Percentiles rank a stretch among this genome's conserved stretches.
phyloP scores from a whole-genome alignment of 2,329 filamentous ascomycete genomes.

The Cercospora canescens region DNA sequence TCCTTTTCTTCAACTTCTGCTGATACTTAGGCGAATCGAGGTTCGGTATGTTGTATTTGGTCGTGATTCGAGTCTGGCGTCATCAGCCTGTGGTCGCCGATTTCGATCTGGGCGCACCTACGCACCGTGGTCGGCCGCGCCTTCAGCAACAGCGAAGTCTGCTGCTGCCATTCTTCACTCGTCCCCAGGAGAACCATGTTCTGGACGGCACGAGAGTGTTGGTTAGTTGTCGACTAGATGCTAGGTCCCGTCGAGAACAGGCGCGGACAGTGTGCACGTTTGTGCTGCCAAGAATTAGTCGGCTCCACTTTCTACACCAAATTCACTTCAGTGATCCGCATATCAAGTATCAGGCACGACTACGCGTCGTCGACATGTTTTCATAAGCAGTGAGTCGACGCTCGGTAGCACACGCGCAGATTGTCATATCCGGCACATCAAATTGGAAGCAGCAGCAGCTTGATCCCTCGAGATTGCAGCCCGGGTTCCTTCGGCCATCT shows the following conservation, averaged over 20 bases:
- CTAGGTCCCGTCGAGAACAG: neutral
- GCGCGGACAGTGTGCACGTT: neutral
- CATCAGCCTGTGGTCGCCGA: constrained; percentile 6
- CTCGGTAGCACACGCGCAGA: neutral
- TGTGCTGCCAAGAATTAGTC: neutral
- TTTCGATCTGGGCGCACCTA: constrained; percentile 25
- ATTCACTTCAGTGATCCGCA: neutral
- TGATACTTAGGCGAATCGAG: constrained; percentile 34
- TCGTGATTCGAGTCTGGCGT: constrained; percentile 80
- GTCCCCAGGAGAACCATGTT: constrained; percentile 78
- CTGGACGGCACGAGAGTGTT: neutral
- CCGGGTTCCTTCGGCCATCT: neutral
- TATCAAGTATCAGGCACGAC: neutral
- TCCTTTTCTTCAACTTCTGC: constrained; percentile 31
- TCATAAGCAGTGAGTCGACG: neutral
- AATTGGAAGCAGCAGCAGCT: neutral
- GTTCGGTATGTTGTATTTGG: constrained; percentile 74
- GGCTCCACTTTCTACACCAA: constrained; percentile 4
- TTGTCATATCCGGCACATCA: neutral
- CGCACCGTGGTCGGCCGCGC: constrained; percentile 81
- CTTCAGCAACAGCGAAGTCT: constrained; percentile 81
- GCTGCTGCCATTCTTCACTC: constrained; percentile 86
- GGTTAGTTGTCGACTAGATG: neutral
- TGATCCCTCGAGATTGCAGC: neutral
- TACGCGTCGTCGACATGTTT: neutral